Evolutionary conservation across 2,329 filamentous ascomycete genomes (phyloP).

Genomic region (Botrytis sinoallii): DNA sequence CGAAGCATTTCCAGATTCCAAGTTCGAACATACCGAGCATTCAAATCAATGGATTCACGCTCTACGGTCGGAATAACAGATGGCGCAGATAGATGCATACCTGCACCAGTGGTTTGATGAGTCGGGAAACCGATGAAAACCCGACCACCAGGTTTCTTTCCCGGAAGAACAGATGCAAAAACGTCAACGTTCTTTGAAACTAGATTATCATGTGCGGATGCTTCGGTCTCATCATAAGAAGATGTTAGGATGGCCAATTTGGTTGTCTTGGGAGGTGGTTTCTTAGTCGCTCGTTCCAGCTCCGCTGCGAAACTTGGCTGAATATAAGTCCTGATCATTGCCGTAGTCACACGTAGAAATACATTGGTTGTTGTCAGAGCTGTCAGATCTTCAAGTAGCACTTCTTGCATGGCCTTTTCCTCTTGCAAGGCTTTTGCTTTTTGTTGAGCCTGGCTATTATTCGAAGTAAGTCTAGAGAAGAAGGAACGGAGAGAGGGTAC

Average conservation of each 20-base stretch:
- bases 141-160: slow-evolving; percentile 74
- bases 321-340: slow-evolving; percentile 75
- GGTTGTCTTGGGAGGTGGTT: slow-evolving; percentile 85
- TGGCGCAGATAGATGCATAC: slow-evolving; percentile 91
- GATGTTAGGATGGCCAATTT: slow-evolving; percentile 85
- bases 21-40: slow-evolving; percentile 87
- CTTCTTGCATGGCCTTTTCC: slow-evolving; percentile 60
- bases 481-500: slow-evolving; percentile 70
- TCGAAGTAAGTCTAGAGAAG: slow-evolving; percentile 72
- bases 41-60: slow-evolving; percentile 92
- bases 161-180: slow-evolving; percentile 86
- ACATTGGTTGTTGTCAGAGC: slow-evolving; percentile 72
- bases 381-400: slow-evolving; percentile 68
- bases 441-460: slow-evolving; percentile 48
- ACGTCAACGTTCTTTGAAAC: slow-evolving; percentile 67
- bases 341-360: slow-evolving; percentile 84
- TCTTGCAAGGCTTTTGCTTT: slow-evolving; percentile 58
- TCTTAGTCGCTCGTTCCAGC: slow-evolving; percentile 93
- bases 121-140: slow-evolving; percentile 98
- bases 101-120: slow-evolving; percentile 90
- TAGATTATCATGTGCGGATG: slow-evolving; percentile 45
- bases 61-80: slow-evolving; percentile 97
- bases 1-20: slow-evolving; percentile 96
- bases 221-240: slow-evolving; percentile 78
- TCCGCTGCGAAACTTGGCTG: slow-evolving; percentile 72